Evolutionary conservation across 192 early-diverging fungal species (phyloP), one percentile per base, ranked within the genome.

Genomic region (Irineochytrium annulatum): DNA sequence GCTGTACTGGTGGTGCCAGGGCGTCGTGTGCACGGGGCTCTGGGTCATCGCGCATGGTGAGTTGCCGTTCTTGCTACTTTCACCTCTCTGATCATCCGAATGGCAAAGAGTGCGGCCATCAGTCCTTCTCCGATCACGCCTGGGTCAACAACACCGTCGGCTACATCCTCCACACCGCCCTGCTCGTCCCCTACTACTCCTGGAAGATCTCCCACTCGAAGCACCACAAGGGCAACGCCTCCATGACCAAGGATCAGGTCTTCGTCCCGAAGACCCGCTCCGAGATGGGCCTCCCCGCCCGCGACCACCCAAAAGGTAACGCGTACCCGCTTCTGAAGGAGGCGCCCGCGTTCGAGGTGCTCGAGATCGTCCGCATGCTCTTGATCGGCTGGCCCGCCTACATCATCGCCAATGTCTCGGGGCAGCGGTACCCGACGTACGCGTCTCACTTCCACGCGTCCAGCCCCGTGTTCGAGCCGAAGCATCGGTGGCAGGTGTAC

Each of bases 191-290:
- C 17, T 97, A 75, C 65, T 89, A 88, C 73, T 89, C 94, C 29
- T 97, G 94, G 94, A 86, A 87, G 68, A 85, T 86, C 75, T 83
- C 88, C 27, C 94, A 97, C 73, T 39, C 59, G 33, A 86, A 82
- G 69, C 95, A 98, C 80, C 95, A 98, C 78, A 94, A 95, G 57
- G 81, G 82, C 61, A 94, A 89, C 45, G 87, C 83, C 59, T 87
- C 92, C 77, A 84, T 98, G 86, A 77, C 75, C 39, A 89, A 88
- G 71, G 95, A 98, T 69, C 89, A 94, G 77, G 95, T 98, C 41
- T 98, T 95, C 79, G 89, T 96, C 6, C 94, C 94, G 19, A 74
- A 75, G 62, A 88, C 84, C 61, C 85, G 90, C 60, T 72, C 73
- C 54, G 64, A 73, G 57, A 63, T 83, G 53, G 20, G 65, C 54